Evolutionary conservation across 164 flowering plant species (phyloP).

Genomic region (Cinnamomum chago): DNA sequence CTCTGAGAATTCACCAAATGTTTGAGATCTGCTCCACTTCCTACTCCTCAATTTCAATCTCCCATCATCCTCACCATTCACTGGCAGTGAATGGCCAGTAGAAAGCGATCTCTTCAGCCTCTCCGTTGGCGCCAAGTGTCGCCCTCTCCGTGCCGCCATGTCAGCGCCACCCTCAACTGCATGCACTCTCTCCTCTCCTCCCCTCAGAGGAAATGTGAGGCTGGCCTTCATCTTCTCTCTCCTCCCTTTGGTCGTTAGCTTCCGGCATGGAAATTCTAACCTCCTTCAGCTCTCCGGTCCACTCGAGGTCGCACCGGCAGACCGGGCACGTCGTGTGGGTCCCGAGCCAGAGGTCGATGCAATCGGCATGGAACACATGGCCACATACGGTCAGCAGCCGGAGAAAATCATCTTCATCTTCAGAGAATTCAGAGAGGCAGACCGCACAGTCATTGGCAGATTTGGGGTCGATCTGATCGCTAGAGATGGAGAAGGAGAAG

Average conservation of each 20-base stretch:
- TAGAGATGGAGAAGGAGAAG: conserved; percentile 44
- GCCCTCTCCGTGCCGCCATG: neutral
- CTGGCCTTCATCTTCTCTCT: neutral
- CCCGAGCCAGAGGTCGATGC: conserved; percentile 76
- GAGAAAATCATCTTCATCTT: conserved; percentile 34
- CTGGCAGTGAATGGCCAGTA: no score
- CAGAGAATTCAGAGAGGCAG: conserved; percentile 58
- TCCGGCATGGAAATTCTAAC: neutral
- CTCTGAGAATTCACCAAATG: no score
- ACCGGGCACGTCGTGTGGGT: conserved; percentile 82
- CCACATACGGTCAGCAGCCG: conserved; percentile 51
- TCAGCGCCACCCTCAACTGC: neutral
- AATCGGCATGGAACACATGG: conserved; percentile 82
- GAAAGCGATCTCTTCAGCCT: conserved; percentile 17
- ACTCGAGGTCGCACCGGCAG: conserved; percentile 51
- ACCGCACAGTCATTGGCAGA: conserved; percentile 67
- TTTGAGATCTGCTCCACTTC: no score
- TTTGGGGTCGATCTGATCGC: conserved; percentile 36
- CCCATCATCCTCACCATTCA: no score
- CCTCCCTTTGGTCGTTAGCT: neutral
- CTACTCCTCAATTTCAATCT: no score
- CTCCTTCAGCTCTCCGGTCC: conserved; percentile 12
- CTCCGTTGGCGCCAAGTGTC: neutral
- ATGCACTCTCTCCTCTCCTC: neutral
- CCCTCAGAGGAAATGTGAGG: conserved; percentile 30